These are phyloP conservation scores for Mycosarcoma mackinlayi DNA, from an alignment of 1,284 basidiomycete species.

Conservation along the genomic window DNA sequence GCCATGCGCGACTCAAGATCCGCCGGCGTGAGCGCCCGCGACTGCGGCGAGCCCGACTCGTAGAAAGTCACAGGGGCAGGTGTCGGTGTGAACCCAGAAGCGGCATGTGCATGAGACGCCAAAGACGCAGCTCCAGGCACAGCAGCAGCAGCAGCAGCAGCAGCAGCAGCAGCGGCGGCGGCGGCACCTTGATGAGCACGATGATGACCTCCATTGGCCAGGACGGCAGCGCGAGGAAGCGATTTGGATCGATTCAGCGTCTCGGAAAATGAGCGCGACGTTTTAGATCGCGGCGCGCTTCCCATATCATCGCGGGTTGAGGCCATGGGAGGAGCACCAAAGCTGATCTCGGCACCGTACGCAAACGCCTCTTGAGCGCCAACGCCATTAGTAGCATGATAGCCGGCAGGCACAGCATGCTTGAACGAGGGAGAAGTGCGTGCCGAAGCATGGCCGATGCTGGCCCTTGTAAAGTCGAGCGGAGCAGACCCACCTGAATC, in stretches of 20 bases:
- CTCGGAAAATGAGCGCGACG: slow-evolving; percentile 54
- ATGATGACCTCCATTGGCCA: slow-evolving; percentile 24
- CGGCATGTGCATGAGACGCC: slow-evolving; percentile 7
- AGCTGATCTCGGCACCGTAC: slow-evolving; percentile 59
- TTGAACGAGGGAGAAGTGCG: slow-evolving; percentile 53
- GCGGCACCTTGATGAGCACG: background rate
- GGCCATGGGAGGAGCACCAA: slow-evolving; percentile 33
- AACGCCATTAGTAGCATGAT: slow-evolving; percentile 10
- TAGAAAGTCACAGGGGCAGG: slow-evolving; percentile 21
- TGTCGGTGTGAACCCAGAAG: slow-evolving; percentile 5
- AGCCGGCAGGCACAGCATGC: slow-evolving; percentile 41
- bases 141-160: background rate
- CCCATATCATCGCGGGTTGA: slow-evolving; percentile 40
- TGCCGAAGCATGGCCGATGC: slow-evolving; percentile 50
- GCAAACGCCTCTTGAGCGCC: slow-evolving; percentile 55
- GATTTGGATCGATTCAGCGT: slow-evolving; percentile 57
- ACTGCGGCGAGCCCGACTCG: slow-evolving; percentile 17
- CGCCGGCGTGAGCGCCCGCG: slow-evolving; percentile 13
- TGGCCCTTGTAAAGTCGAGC: slow-evolving; percentile 29
- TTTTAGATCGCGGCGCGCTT: slow-evolving; percentile 38
- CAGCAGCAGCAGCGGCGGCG: background rate
- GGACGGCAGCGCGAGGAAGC: slow-evolving; percentile 34
- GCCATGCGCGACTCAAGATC: slow-evolving; percentile 39
- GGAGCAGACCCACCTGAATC: slow-evolving; percentile 45
- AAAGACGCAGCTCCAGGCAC: slow-evolving; percentile 12